phyloP scores from a whole-genome alignment of 257 asterid genomes.

The Euphrasia confusa region DNA sequence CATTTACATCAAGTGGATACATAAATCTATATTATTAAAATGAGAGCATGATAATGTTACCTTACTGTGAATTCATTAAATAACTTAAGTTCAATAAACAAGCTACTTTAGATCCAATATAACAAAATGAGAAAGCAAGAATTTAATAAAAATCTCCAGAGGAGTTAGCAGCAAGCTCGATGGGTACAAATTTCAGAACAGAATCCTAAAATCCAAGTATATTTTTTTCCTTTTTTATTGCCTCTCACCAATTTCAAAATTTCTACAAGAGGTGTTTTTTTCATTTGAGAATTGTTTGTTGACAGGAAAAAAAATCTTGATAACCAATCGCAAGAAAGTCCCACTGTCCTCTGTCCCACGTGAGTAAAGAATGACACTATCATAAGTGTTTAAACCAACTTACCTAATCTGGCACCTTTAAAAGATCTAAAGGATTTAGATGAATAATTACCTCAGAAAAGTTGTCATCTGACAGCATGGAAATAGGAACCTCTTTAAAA shows the following conservation, averaged over 20 bases:
- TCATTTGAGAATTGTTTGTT: too few relatives aligned
- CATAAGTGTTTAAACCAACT: constrained; percentile 22
- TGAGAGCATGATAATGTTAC: constrained; percentile 8
- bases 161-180: too few relatives aligned
- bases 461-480: constrained; percentile 65
- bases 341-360: neutral
- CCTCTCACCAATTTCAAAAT: too few relatives aligned
- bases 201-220: too few relatives aligned
- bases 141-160: too few relatives aligned
- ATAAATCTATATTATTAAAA: constrained; percentile 12
- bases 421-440: neutral
- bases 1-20: constrained; percentile 17
- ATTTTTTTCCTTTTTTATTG: too few relatives aligned
- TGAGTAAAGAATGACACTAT: neutral
- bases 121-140: constrained; percentile 5
- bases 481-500: constrained; percentile 41
- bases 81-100: constrained; percentile 2
- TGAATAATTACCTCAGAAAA: constrained; percentile 58
- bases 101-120: constrained; percentile 14
- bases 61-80: constrained; percentile 8
- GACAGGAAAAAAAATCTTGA: neutral
- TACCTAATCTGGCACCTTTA: constrained; percentile 11
- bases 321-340: constrained; percentile 4
- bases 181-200: too few relatives aligned
- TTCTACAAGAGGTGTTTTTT: too few relatives aligned